Evolutionary conservation across 2,329 filamentous ascomycete genomes (phyloP).

Genomic region (Apiospora pterosperma): DNA sequence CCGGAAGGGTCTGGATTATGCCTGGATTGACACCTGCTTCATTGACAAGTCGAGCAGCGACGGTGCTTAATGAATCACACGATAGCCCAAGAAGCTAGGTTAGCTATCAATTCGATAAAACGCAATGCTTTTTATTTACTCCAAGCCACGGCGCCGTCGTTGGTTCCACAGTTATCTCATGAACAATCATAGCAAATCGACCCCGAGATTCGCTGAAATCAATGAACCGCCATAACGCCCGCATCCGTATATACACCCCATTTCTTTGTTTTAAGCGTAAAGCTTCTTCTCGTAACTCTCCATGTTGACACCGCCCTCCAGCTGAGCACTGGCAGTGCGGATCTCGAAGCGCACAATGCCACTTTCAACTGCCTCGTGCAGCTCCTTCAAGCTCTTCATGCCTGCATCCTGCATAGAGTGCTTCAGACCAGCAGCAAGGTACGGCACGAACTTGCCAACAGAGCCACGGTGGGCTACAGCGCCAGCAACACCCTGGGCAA

Average conservation of each 20-base stretch:
- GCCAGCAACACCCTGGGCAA: slow-evolving; percentile 94
- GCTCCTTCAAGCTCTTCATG: slow-evolving; percentile 70
- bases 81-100: too few relatives aligned
- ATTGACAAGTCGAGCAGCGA: too few relatives aligned
- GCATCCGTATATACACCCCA: neutral
- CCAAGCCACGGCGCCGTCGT: neutral
- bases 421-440: slow-evolving; percentile 92
- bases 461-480: slow-evolving; percentile 78
- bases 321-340: slow-evolving; percentile 87
- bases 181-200: neutral
- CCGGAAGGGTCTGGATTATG: too few relatives aligned
- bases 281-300: slow-evolving; percentile 99
- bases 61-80: neutral
- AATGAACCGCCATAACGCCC: neutral
- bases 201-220: neutral
- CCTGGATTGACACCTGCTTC: too few relatives aligned
- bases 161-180: neutral
- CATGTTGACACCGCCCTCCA: slow-evolving; percentile 97
- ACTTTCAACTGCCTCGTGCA: slow-evolving; percentile 71
- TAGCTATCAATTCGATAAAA: neutral
- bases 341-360: slow-evolving; percentile 89
- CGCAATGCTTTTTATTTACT: neutral
- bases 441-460: slow-evolving; percentile 92
- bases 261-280: slow-evolving; percentile 62
- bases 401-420: slow-evolving; percentile 97